Evolutionary conservation across 73 alveolate species (phyloP), one percentile per base, ranked within the genome.

Genomic region (Paramecium sonneborni): DNA sequence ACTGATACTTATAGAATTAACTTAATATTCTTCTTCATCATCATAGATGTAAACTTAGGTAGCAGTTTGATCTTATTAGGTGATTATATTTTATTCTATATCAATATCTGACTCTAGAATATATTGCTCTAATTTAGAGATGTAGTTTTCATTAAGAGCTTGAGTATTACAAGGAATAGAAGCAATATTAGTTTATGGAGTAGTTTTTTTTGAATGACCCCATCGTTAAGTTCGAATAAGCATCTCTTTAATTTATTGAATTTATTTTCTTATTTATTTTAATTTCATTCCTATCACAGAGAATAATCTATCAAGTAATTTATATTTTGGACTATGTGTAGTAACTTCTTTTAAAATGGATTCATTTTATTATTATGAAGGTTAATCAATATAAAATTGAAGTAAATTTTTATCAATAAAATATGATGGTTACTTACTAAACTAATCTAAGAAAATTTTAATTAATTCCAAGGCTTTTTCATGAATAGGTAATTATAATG

Each of bases 201-300:
- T 79, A 0, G 90, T 39, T 41, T 79, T 79, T n/a, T 79, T 79
- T 20, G 41, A n/a, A 14, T 41, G 39, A 5, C 74, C 74, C 69
- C 69, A 79, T 46, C 26, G 39, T n/a, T 79, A 37, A 1, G 44
- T 41, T 79, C 90, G 39, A 1, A 10, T 9, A 12, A 79, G 24
- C 76, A 39, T 79, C 18, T 79, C 74, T 79, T 79, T 79, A 2
- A 34, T 34, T 11, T 38, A 23, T 18, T 46, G 18, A 14, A 79
- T 30, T 43, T 38, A 24, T 24, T 79, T 79, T 79, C 90, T 79
- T 6, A 79, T 79, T 41, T 79, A 79, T 5, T 39, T 21, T 43
- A 79, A 43, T 79, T 79, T 79, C 90, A 39, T 79, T 79, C 90
- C 90, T 1, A 79, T 46, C 90, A 79, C 41, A n/a, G 15, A 14